phyloP scores from a whole-genome alignment of 2,329 filamentous ascomycete species.

The Diaporthe sp. region DNA sequence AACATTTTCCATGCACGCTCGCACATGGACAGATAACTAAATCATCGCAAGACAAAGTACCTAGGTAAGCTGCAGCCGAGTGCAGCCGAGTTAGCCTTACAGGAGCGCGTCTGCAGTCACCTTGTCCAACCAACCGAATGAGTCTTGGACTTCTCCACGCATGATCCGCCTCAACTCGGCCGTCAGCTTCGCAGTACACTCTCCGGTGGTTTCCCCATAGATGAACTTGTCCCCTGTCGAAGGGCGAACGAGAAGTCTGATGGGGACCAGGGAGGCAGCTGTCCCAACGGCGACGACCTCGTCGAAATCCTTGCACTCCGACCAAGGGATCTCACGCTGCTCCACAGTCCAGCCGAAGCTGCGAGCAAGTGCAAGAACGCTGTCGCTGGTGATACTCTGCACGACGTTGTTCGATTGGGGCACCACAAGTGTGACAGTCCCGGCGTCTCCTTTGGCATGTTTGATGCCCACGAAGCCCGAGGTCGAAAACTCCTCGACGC shows the following conservation, averaged over 20 bases:
- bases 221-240: constrained; percentile 53
- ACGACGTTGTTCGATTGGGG: constrained; percentile 91
- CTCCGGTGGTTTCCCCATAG: constrained; percentile 53
- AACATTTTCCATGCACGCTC: background rate
- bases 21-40: too few species aligned
- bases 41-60: background rate
- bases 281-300: constrained; percentile 95
- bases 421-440: constrained; percentile 80
- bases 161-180: constrained; percentile 87
- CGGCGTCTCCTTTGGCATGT: constrained; percentile 66
- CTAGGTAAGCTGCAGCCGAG: background rate
- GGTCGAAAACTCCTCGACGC: constrained; percentile 96
- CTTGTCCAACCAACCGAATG: constrained; percentile 77
- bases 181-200: constrained; percentile 71
- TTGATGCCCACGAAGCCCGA: constrained; percentile 84
- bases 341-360: constrained; percentile 89
- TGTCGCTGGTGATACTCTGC: constrained; percentile 86
- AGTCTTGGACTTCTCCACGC: constrained; percentile 81
- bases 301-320: constrained; percentile 65
- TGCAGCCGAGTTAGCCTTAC: background rate
- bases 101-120: constrained; percentile 56
- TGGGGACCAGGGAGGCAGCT: constrained; percentile 90
- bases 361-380: constrained; percentile 80
- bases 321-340: constrained; percentile 76
- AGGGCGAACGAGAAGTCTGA: constrained; percentile 86